These are phyloP conservation scores for Penicillium subrubescens DNA, from an alignment of 495 filamentous ascomycete genomes.

Conservation along the genomic window DNA sequence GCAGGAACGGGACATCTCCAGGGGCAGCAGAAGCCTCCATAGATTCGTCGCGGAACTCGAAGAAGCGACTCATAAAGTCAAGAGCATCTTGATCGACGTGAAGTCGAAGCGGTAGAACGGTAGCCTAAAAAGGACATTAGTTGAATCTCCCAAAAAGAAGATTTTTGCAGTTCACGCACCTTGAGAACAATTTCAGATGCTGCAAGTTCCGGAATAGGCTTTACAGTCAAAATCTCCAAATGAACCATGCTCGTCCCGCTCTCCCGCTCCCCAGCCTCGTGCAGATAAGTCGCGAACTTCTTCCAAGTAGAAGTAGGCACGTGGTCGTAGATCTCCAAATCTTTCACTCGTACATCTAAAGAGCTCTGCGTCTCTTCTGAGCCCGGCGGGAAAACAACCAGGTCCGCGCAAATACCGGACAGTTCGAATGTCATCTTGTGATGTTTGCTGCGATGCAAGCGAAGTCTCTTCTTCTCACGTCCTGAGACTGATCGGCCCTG, in stretches of 20 bases:
- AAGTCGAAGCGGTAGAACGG: constrained; percentile 81
- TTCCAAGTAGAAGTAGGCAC: constrained; percentile 96
- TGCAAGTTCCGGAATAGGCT: constrained; percentile 77
- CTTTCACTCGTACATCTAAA: constrained; percentile 75
- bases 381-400: constrained; percentile 79
- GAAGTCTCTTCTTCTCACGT: constrained; percentile 63
- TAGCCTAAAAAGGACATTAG: constrained; percentile 52
- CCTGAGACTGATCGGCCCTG: constrained; percentile 47
- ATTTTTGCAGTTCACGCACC: constrained; percentile 37
- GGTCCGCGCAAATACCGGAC: constrained; percentile 78
- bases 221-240: constrained; percentile 83
- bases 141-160: neutral
- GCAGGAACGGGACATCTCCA: constrained; percentile 82
- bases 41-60: constrained; percentile 90
- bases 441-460: constrained; percentile 78
- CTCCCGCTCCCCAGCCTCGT: constrained; percentile 81
- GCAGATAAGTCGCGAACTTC: constrained; percentile 94
- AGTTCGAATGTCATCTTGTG: constrained; percentile 97
- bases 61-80: constrained; percentile 96
- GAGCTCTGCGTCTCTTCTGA: constrained; percentile 82
- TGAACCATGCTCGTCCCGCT: constrained; percentile 86
- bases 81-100: constrained; percentile 98
- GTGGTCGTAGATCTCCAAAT: constrained; percentile 92
- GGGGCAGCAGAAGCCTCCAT: constrained; percentile 51
- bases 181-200: constrained; percentile 90